Evolutionary conservation across 2,329 filamentous ascomycete species (phyloP).

Genomic region (Penicillium freii): DNA sequence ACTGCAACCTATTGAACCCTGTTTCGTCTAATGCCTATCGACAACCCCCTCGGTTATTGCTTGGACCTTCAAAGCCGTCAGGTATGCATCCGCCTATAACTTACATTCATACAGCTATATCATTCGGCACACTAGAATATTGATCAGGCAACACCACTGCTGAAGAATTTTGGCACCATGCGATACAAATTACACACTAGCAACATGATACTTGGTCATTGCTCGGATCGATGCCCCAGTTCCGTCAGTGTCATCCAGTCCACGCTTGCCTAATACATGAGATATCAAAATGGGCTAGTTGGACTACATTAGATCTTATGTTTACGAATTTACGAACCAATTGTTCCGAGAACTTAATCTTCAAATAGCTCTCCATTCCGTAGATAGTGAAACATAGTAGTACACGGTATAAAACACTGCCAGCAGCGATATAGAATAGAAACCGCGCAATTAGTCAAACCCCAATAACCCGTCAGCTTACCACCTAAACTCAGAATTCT

Average conservation of each 20-base stretch:
- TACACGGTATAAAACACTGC: conserved; percentile 20
- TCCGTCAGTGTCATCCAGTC: not conserved
- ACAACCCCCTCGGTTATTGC: not conserved
- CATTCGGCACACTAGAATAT: not conserved
- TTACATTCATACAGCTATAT: not conserved
- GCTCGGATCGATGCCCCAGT: not conserved
- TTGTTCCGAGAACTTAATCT: not conserved
- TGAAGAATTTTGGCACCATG: not conserved
- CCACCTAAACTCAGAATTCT: not conserved
- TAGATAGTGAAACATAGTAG: conserved; percentile 11
- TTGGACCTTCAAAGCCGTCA: not conserved
- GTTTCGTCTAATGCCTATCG: not conserved
- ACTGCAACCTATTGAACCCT: not conserved
- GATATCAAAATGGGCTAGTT: not conserved
- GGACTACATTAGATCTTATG: not conserved
- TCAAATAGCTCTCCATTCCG: not conserved
- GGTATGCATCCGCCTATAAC: not conserved
- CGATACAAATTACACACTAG: not conserved
- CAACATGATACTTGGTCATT: not conserved
- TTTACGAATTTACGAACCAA: conserved; percentile 10
- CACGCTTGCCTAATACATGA: not conserved
- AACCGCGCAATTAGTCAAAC: not conserved
- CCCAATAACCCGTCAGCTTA: not conserved
- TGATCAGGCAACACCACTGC: not conserved
- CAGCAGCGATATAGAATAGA: not conserved